Base-by-base conservation (phyloP, 192 early-diverging fungal genomes). In the Entomortierella beljakovae region DNA sequence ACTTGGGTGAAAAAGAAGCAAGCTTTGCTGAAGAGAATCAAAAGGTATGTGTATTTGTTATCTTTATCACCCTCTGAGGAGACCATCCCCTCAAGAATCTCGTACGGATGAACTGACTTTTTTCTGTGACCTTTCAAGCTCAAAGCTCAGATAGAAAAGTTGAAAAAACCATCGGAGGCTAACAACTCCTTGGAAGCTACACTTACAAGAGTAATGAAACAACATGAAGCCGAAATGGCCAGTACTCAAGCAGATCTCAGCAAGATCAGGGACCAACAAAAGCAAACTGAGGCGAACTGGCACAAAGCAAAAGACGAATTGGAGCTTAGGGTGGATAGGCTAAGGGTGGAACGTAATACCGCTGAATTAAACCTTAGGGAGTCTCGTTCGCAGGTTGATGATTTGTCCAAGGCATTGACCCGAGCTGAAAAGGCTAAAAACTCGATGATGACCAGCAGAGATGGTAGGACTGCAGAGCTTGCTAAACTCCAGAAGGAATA, bases 351-450 rank as follows among this genome's bases (percentile, higher is more conserved):
- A 34, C 34, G 52, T 20, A 59, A 61, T 23, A 32, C 7, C 2
- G 59, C 60, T 10, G 42, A 35, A 53, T n/a, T 59, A 0, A 48
- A 70, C 40, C 23, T 70, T 29, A 33, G 25, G 7, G 68, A 70
- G 8, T 38, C 68, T 15, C 43, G 59, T 20, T 20, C 52, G 6
- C 34, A 60, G 22, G 34, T 28, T 3, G 50, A 70, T 3, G 60
- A 48, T 13, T 15, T 70, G 18, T 32, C 23, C 9, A 55, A 33
- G 32, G 59, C 50, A 1, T 34, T 70, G 28, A 22, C 49, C 4
- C 68, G 68, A 22, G 33, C 68, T 1, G 59, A 70, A 9, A 61
- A 62, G 38, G 68, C 38, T 31, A 70, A 70, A 52, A 62, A 8
- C 31, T 23, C 59, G 53, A 46, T 37, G n/a, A 16, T 23, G 35